Base-by-base conservation (phyloP, 257 asterid species). In the Plectranthus barbatus region DNA sequence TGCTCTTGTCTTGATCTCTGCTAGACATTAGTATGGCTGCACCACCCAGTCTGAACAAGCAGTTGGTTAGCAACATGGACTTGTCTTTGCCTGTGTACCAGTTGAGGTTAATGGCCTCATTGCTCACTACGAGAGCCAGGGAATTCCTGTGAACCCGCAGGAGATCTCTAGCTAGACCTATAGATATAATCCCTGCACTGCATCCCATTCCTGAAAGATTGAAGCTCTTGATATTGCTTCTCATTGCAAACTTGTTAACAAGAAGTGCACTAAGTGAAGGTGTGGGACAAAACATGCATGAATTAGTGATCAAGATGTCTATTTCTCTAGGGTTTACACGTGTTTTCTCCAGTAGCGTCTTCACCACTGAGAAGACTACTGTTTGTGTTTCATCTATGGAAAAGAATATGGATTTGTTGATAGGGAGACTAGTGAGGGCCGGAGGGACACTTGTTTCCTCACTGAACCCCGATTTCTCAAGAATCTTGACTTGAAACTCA, bases 201-300 rank as follows among this genome's bases (percentile, higher is more conserved):
- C 82, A 77, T n/a, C 82, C 82, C 82, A 77, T 77, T 19, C 82
- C 82, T 0, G 74, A 54, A 14, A 77, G 79, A 20, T 70, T 77
- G 55, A 53, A 73, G 10, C 71, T 74, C 71, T 47, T 70, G 20
- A 78, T 61, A 45, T 75, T 45, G 71, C 24, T 68, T 47, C 80
- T 73, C 69, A 78, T 56, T 39, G 46, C 26, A 56, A 67, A 78
- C 56, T 68, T 37, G 47, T 78, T 78, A 0, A 78, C 60, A 13
- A 78, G 59, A 70, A 73, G 60, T 14, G 77, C 54, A 13, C 65
- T 45, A 6, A 78, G 71, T n/a, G 83, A 78, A 6, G 81, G 83
- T 1, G 70, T 55, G 21, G 83, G 76, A 56, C 60, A 66, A 26
- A 79, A 72, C 51, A 17, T 6, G 6, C 79, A 40, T 1, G 62